phyloP scores from a whole-genome alignment of 495 filamentous ascomycete genomes.

The Astrocystis sublimbata region DNA sequence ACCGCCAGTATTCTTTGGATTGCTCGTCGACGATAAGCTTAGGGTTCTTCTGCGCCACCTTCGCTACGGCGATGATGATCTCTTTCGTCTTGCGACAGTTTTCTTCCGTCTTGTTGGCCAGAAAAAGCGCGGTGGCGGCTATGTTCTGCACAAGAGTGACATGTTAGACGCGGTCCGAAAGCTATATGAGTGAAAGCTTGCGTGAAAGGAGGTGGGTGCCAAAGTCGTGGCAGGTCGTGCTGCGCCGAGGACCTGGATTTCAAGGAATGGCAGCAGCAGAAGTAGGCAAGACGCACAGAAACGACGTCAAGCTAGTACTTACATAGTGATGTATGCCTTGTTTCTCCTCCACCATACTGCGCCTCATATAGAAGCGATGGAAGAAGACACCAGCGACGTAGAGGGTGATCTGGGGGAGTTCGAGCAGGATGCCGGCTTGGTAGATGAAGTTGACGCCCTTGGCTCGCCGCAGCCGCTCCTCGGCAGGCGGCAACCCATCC shows the following conservation, averaged over 20 bases:
- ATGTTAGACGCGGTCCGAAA: constrained; percentile 8
- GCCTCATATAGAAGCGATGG: constrained; percentile 92
- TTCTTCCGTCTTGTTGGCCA: constrained; percentile 96
- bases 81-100: constrained; percentile 92
- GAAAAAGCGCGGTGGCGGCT: constrained; percentile 84
- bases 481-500: constrained; percentile 72
- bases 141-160: constrained; percentile 55
- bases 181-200: neutral
- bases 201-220: neutral
- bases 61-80: constrained; percentile 85
- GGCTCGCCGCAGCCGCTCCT: constrained; percentile 74
- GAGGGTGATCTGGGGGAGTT: constrained; percentile 87
- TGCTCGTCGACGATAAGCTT: constrained; percentile 88
- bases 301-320: constrained; percentile 30
- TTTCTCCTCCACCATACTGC: constrained; percentile 69
- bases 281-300: neutral
- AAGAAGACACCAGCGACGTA: constrained; percentile 92
- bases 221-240: neutral
- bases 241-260: neutral
- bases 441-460: constrained; percentile 97
- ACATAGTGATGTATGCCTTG: constrained; percentile 82
- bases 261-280: neutral
- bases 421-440: constrained; percentile 89
- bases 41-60: constrained; percentile 90
- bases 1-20: constrained; percentile 94